Percentiles rank a stretch among this genome's conserved stretches.
Evolutionary conservation across 768 basidiomycete genomes (phyloP).

Genomic region (Lactarius psammicola): DNA sequence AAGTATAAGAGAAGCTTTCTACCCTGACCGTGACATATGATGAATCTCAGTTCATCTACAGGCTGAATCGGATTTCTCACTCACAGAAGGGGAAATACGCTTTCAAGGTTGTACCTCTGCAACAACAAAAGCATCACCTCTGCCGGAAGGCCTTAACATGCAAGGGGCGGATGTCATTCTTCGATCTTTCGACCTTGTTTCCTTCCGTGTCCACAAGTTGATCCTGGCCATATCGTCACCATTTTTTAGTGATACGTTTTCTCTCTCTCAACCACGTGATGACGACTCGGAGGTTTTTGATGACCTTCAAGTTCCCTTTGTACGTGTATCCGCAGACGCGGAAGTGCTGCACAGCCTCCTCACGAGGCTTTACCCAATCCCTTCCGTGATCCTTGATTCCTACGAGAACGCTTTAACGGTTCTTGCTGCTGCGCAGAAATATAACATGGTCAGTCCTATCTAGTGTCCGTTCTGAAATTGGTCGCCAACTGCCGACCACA

Average conservation of each 20-base stretch:
- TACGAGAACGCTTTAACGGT: conserved; percentile 1
- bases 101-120: background rate
- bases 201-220: background rate
- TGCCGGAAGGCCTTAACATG: too few relatives aligned
- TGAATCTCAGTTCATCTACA: background rate
- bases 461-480: background rate
- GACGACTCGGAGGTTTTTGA: background rate
- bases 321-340: background rate
- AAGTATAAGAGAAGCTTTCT: background rate
- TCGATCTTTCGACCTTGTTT: background rate
- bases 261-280: background rate
- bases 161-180: background rate
- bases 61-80: background rate
- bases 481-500: too few relatives aligned
- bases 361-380: background rate
- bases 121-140: background rate
- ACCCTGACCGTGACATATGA: background rate
- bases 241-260: background rate
- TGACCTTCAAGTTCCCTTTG: too few relatives aligned
- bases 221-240: background rate
- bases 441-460: background rate
- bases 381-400: background rate
- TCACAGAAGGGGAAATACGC: background rate
- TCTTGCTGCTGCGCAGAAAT: conserved; percentile 29
- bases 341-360: background rate